phyloP scores from a whole-genome alignment of 108 stramenopile species.

The Skeletonema menzelii region DNA sequence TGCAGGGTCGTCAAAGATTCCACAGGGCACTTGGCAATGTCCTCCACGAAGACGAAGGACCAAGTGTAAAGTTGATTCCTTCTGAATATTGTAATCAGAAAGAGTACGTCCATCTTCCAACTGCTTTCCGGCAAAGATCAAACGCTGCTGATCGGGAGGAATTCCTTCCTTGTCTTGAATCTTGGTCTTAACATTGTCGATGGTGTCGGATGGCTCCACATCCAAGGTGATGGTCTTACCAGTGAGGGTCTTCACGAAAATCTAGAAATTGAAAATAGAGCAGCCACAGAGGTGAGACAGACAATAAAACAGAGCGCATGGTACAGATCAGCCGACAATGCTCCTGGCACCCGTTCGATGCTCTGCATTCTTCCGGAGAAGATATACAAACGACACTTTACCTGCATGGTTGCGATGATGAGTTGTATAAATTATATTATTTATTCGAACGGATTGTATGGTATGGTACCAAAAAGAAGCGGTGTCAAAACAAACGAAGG shows the following conservation, averaged over 20 bases:
- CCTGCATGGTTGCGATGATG: conserved; percentile 13
- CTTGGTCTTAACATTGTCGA: conserved; percentile 99
- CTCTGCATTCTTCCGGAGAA: background rate
- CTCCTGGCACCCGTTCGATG: background rate
- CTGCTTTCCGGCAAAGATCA: conserved; percentile 96
- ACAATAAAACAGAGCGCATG: background rate
- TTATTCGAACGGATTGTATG: background rate
- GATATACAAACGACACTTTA: background rate
- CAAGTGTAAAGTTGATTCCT: conserved; percentile 95
- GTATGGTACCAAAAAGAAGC: no score
- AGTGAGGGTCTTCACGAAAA: conserved; percentile 61
- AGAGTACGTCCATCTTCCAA: conserved; percentile 93
- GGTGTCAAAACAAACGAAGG: no score
- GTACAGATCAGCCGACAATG: background rate
- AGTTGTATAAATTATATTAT: background rate
- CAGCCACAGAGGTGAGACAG: background rate
- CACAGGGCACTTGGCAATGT: conserved; percentile 83
- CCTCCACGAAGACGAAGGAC: conserved; percentile 91
- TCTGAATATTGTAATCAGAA: conserved; percentile 95
- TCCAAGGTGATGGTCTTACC: conserved; percentile 86
- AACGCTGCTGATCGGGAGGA: conserved; percentile 95
- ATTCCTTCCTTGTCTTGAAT: conserved; percentile 99
- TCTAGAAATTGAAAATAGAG: conserved; percentile 9
- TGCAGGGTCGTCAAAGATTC: conserved; percentile 83
- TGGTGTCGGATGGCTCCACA: conserved; percentile 98